These are phyloP conservation scores for Scheffersomyces insectosa DNA, from an alignment of 1,139 yeast species.

Conservation along the genomic window DNA sequence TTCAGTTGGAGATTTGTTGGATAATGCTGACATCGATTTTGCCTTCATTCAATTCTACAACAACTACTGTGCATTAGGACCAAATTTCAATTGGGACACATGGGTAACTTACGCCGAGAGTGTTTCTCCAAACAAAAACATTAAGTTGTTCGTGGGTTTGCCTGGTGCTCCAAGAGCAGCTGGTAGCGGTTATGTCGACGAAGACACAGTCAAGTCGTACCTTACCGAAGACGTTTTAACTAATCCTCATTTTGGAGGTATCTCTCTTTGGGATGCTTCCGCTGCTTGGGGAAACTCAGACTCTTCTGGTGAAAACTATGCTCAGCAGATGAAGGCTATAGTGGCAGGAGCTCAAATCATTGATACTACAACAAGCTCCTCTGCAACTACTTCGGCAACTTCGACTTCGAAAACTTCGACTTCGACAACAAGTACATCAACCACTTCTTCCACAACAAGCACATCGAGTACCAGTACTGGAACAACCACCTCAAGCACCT, in stretches of 20 bases:
- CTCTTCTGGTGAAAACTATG: slow-evolving; percentile 10
- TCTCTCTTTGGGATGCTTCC: slow-evolving; percentile 85
- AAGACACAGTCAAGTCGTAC: slow-evolving; percentile 18
- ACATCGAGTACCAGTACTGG: slow-evolving; percentile 1
- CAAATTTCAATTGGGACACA: slow-evolving; percentile 76
- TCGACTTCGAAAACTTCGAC: slow-evolving; percentile 3
- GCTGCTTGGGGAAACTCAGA: slow-evolving; percentile 33
- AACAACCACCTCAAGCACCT: slow-evolving; percentile 3
- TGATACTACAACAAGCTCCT: slow-evolving; percentile 2
- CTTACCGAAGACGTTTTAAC: slow-evolving; percentile 30
- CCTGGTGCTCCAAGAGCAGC: slow-evolving; percentile 75
- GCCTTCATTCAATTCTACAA: slow-evolving; percentile 93
- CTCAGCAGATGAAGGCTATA: slow-evolving; percentile 15
- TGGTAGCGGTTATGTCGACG: slow-evolving; percentile 54
- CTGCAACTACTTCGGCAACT: slow-evolving; percentile 3
- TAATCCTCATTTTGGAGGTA: slow-evolving; percentile 69
- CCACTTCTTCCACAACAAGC: slow-evolving; percentile 1
- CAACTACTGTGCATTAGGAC: slow-evolving; percentile 70
- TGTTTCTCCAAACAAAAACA: slow-evolving; percentile 65
- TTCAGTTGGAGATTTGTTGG: slow-evolving; percentile 68
- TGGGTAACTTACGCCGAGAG: slow-evolving; percentile 73
- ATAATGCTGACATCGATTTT: slow-evolving; percentile 69
- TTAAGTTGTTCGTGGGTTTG: slow-evolving; percentile 68
- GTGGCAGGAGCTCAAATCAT: slow-evolving; percentile 4
- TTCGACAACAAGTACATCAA: slow-evolving; percentile 3